Percentiles rank a stretch among this genome's conserved stretches.
Evolutionary conservation across 2,329 filamentous ascomycete genomes (phyloP).

Genomic region (Westerdykella sp.): DNA sequence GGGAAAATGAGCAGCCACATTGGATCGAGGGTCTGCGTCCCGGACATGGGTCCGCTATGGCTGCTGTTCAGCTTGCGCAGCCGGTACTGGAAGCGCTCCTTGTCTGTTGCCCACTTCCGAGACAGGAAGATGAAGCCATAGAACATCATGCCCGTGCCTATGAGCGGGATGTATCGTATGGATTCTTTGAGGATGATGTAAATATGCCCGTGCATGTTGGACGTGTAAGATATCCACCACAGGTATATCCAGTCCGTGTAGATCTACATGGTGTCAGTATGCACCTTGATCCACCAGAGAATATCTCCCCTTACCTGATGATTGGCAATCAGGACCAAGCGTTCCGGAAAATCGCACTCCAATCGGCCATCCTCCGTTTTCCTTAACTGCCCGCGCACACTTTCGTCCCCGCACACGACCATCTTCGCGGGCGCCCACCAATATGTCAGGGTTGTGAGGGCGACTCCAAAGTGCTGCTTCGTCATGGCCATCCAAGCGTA

Average conservation of each 20-base stretch:
- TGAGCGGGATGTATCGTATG: constrained; percentile 72
- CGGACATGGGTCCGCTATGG: constrained; percentile 35
- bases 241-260: constrained; percentile 89
- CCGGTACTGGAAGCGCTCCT: constrained; percentile 66
- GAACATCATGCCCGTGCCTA: constrained; percentile 78
- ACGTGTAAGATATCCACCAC: constrained; percentile 85
- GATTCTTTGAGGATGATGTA: constrained; percentile 90
- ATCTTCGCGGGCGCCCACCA: constrained; percentile 79
- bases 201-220: constrained; percentile 73
- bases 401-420: constrained; percentile 74
- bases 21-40: constrained; percentile 54
- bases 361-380: constrained; percentile 64
- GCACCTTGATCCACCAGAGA: neutral
- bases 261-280: constrained; percentile 44
- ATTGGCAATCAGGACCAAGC: constrained; percentile 76
- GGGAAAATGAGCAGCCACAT: constrained; percentile 91
- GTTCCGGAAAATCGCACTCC: constrained; percentile 71
- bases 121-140: constrained; percentile 89
- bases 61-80: constrained; percentile 61
- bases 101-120: constrained; percentile 79
- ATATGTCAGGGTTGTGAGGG: constrained; percentile 72
- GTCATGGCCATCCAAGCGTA: constrained; percentile 80
- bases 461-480: constrained; percentile 75
- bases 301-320: constrained; percentile 52
- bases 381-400: constrained; percentile 66